These are phyloP conservation scores for Ambrosiella beaveri DNA, from an alignment of 2,329 filamentous ascomycete species.

Conservation along the genomic window DNA sequence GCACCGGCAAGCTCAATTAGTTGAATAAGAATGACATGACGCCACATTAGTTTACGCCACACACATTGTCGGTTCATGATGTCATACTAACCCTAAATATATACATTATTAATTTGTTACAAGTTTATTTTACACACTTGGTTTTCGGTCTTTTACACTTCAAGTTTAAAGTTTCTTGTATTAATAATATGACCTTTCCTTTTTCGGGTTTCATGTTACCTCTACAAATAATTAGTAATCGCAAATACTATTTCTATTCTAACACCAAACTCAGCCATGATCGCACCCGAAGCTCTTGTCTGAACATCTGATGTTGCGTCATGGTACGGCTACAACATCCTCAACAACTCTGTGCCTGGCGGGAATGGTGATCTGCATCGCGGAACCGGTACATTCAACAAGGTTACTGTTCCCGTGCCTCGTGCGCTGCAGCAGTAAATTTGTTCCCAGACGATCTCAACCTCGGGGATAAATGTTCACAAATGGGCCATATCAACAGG, in stretches of 20 bases:
- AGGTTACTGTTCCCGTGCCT: not conserved
- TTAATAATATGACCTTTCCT: too few species aligned
- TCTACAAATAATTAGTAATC: too few species aligned
- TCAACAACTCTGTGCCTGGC: not conserved
- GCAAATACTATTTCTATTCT: too few species aligned
- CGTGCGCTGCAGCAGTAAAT: not conserved
- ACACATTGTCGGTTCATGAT: not conserved
- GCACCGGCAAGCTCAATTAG: not conserved
- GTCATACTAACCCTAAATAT: not conserved
- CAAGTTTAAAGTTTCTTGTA: too few species aligned
- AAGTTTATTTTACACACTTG: not conserved
- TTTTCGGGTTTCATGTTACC: too few species aligned
- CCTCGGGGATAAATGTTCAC: not conserved
- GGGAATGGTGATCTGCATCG: not conserved
- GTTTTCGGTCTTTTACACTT: too few species aligned
- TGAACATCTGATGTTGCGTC: not conserved
- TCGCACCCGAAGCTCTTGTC: not conserved
- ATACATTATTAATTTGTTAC: not conserved
- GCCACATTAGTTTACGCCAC: constrained; percentile 1
- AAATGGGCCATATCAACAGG: not conserved
- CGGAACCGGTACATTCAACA: not conserved
- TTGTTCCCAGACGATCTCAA: not conserved
- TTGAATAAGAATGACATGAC: not conserved
- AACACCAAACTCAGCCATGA: too few species aligned
- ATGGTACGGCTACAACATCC: not conserved